Base-by-base conservation (phyloP, 345 rosid genomes). In the Barbarea vulgaris region DNA sequence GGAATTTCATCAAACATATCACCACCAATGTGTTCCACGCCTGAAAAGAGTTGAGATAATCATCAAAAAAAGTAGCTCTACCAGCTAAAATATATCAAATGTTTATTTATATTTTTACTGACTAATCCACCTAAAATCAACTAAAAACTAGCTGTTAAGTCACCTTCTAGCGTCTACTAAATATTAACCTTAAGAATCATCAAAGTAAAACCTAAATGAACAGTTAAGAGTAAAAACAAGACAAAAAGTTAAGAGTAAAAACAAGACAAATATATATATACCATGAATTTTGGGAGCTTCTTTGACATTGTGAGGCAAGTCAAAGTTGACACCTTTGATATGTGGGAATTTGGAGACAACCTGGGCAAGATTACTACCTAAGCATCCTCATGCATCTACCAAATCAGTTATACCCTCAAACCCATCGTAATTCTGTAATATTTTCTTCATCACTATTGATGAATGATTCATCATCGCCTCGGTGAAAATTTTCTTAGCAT, bases 1-100 rank as follows among this genome's bases (percentile, higher is more conserved):
- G 75, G 60, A 57, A 60, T 17, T 48, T 24, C 67, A 33, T 6
- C 59, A 48, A 71, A 71, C 75, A 71, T 71, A 50, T 71, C 67
- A 60, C 67, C 75, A 71, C 50, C 67, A 48, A 71, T 10, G 13
- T 71, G 75, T 48, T 71, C 68, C 42, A 71, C 67, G 22, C 75
- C 75, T 71, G 36, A 8, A 34, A 12, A 60, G 11, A 24, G 56
- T 58, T 34, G 10, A 19, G 14, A 30, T 9, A 28, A 9, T 52
- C 36, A 25, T 24, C 28, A 9, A 51, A 67, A n/a, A 9, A 50
- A 15, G 46, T 41, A 41, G n/a, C n/a, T n/a, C n/a, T n/a, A n/a
- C n/a, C n/a, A n/a, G n/a, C n/a, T n/a, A n/a, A n/a, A n/a, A n/a
- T n/a, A n/a, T n/a, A n/a, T n/a, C n/a, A n/a, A n/a, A n/a, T n/a